These are phyloP conservation scores for Panicum miliaceum DNA, from an alignment of 176 grass and related monocot genomes.

Conservation along the genomic window DNA sequence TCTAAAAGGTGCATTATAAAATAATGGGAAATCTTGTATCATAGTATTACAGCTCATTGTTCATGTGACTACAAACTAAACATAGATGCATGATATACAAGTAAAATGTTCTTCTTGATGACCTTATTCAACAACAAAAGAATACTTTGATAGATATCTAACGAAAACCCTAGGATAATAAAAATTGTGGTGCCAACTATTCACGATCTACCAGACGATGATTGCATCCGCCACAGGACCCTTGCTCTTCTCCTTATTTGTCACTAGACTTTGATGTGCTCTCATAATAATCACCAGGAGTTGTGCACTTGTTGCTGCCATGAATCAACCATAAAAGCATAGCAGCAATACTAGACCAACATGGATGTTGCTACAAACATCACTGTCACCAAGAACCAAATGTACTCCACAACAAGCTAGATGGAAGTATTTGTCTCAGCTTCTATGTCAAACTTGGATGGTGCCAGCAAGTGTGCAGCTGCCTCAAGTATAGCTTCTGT, in stretches of 20 bases:
- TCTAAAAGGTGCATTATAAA: conserved; percentile 21
- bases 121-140: conserved; percentile 50
- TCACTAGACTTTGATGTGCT: conserved; percentile 2
- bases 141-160: conserved; percentile 36
- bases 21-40: conserved; percentile 28
- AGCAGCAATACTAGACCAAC: conserved; percentile 10
- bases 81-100: conserved; percentile 49
- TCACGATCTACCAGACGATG: conserved; percentile 36
- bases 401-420: conserved; percentile 8
- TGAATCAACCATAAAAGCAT: conserved; percentile 8
- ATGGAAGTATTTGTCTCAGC: conserved; percentile 20
- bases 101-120: conserved; percentile 26
- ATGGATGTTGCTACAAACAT: conserved; percentile 34
- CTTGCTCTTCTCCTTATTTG: conserved; percentile 44
- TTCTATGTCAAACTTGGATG: conserved; percentile 44
- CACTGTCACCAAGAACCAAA: conserved; percentile 36
- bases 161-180: conserved; percentile 29
- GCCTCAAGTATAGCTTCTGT: conserved; percentile 38
- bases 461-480: conserved; percentile 30
- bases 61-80: conserved; percentile 48
- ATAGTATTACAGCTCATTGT: conserved; percentile 40
- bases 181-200: conserved; percentile 35
- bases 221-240: conserved; percentile 1
- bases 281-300: conserved; percentile 35
- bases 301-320: background rate